A percentile compares a stretch with the other conserved stretches of the same genome.
Conservation (phyloP, 1,139 yeast genomes). For the Candida sanyaensis region DNA sequence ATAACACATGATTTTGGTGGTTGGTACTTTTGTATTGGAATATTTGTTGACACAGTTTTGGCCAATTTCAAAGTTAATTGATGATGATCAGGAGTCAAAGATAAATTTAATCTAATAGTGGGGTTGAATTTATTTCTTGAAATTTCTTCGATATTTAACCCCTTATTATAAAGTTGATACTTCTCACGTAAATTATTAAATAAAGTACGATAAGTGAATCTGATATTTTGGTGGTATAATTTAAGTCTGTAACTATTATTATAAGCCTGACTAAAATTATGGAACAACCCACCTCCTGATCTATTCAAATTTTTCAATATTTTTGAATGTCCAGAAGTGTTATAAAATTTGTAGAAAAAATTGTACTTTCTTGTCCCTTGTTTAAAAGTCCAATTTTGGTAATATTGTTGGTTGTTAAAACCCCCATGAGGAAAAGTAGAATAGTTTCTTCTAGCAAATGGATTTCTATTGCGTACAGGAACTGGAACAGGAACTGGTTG, state of each 20-base stretch:
- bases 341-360: conserved; percentile 10
- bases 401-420: not conserved
- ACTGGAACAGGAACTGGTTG: conserved; percentile 20
- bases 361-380: conserved; percentile 3
- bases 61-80: conserved; percentile 40
- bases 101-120: conserved; percentile 22
- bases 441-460: conserved; percentile 3
- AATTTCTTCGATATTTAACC: conserved; percentile 1
- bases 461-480: conserved; percentile 3
- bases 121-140: conserved; percentile 12
- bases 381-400: conserved; percentile 10
- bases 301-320: conserved; percentile 11
- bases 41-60: conserved; percentile 29
- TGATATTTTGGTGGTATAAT: conserved; percentile 21
- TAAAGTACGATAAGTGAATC: conserved; percentile 22
- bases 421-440: not conserved
- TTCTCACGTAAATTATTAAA: conserved; percentile 15
- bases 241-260: conserved; percentile 23
- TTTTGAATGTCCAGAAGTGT: conserved; percentile 7
- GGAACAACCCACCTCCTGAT: conserved; percentile 19
- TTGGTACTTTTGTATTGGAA: conserved; percentile 20
- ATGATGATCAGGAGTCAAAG: conserved; percentile 38
- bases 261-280: conserved; percentile 26
- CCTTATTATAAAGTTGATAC: conserved; percentile 10
- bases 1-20: conserved; percentile 46